These are phyloP conservation scores for Elsinoe ampelina DNA, from an alignment of 2,329 filamentous ascomycete species.

Conservation along the genomic window DNA sequence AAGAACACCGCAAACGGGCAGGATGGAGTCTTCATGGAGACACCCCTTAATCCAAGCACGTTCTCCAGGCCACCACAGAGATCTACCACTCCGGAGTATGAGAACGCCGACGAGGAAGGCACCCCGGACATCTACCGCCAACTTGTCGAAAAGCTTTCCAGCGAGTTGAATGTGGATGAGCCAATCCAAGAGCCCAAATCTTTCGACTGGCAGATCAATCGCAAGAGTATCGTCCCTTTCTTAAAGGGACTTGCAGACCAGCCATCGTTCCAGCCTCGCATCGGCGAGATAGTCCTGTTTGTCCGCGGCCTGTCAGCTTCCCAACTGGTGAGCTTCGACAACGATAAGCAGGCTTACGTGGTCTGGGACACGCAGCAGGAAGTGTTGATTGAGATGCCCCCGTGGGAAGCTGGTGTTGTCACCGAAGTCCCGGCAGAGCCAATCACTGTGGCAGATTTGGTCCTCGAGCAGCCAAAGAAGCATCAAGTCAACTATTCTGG, in stretches of 20 bases:
- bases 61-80: not conserved
- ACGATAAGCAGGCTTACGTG: constrained; percentile 20
- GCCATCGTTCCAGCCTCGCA: constrained; percentile 44
- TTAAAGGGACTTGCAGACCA: constrained; percentile 36
- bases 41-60: not conserved
- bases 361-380: constrained; percentile 25
- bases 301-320: constrained; percentile 27
- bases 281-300: constrained; percentile 50
- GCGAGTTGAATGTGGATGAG: constrained; percentile 33
- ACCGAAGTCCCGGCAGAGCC: constrained; percentile 41
- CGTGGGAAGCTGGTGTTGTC: constrained; percentile 50
- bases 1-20: not conserved
- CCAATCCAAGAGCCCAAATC: constrained; percentile 41
- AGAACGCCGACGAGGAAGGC: constrained; percentile 40
- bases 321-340: constrained; percentile 26
- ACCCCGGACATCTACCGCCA: constrained; percentile 45
- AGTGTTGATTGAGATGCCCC: constrained; percentile 27
- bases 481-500: constrained; percentile 42
- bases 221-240: constrained; percentile 33
- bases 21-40: not conserved
- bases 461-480: constrained; percentile 31
- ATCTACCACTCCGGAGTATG: constrained; percentile 5
- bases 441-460: constrained; percentile 38
- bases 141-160: constrained; percentile 40
- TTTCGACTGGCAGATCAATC: constrained; percentile 49